These are phyloP conservation scores for Phialocephala subalpina DNA, from an alignment of 2,329 filamentous ascomycete species.

Conservation along the genomic window DNA sequence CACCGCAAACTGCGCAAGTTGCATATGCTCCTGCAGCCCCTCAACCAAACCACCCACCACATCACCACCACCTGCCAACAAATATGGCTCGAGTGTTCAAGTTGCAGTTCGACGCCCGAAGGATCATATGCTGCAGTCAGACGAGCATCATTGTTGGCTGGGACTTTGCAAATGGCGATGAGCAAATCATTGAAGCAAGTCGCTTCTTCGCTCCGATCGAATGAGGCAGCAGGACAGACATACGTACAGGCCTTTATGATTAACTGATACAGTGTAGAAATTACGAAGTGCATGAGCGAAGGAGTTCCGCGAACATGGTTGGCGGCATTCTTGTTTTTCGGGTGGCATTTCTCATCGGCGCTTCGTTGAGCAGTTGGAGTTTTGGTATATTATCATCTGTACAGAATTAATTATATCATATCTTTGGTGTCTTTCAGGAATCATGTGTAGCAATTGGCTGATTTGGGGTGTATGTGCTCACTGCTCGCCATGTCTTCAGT, in stretches of 20 bases:
- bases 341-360: neutral
- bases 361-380: neutral
- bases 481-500: neutral
- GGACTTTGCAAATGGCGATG: conserved; percentile 93
- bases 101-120: conserved; percentile 90
- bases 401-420: conserved; percentile 1
- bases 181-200: conserved; percentile 78
- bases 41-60: conserved; percentile 22
- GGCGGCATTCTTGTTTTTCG: neutral
- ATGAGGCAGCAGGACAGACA: conserved; percentile 38
- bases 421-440: neutral
- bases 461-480: neutral
- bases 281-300: conserved; percentile 9
- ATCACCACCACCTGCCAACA: conserved; percentile 36
- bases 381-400: neutral
- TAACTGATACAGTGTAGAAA: neutral
- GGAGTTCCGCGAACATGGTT: neutral
- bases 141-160: conserved; percentile 92
- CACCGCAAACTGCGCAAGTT: conserved; percentile 32
- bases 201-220: conserved; percentile 77
- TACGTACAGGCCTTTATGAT: neutral
- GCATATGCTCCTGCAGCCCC: conserved; percentile 37
- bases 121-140: conserved; percentile 95
- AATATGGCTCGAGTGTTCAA: conserved; percentile 78
- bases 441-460: too few relatives aligned